phyloP scores from a whole-genome alignment of 768 basidiomycete species.

The Panus rudis region DNA sequence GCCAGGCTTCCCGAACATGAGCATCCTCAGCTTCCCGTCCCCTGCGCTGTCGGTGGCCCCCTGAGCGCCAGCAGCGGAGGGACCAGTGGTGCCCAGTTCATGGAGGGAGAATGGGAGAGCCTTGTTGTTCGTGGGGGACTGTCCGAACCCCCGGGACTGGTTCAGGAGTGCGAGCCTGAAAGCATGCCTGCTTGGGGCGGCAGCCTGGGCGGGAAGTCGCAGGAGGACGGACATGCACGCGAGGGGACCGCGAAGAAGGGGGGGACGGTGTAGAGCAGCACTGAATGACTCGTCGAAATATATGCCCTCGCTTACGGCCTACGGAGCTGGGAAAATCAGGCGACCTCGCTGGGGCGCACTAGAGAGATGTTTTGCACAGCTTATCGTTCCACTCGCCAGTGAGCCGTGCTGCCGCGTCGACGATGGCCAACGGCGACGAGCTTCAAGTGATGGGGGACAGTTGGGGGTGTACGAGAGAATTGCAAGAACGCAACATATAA shows the following conservation, averaged over 20 bases:
- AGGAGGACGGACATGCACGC: constrained; percentile 10
- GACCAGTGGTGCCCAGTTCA: no score
- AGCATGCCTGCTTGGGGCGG: constrained; percentile 3
- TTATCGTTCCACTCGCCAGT: no score
- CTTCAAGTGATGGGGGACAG: no score
- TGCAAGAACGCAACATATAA: no score
- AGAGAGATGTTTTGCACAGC: no score
- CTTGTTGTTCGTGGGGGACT: constrained; percentile 27
- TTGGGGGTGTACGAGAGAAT: no score
- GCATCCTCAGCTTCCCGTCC: constrained; percentile 44
- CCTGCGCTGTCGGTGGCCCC: constrained; percentile 2
- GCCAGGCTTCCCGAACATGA: constrained; percentile 79
- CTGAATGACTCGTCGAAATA: no score
- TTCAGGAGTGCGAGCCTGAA: constrained; percentile 14
- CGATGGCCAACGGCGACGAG: no score
- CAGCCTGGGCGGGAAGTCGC: constrained; percentile 1
- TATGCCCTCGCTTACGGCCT: no score
- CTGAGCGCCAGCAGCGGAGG: constrained; percentile 19
- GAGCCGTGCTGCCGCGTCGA: no score
- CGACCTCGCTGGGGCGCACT: no score
- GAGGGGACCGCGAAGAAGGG: constrained; percentile 7
- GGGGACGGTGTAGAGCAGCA: not conserved
- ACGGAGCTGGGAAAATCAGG: no score
- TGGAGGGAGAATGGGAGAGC: constrained; percentile 43
- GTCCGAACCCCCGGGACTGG: constrained; percentile 22